phyloP scores from a whole-genome alignment of 1,284 basidiomycete species.

The Marasmius fiardii region DNA sequence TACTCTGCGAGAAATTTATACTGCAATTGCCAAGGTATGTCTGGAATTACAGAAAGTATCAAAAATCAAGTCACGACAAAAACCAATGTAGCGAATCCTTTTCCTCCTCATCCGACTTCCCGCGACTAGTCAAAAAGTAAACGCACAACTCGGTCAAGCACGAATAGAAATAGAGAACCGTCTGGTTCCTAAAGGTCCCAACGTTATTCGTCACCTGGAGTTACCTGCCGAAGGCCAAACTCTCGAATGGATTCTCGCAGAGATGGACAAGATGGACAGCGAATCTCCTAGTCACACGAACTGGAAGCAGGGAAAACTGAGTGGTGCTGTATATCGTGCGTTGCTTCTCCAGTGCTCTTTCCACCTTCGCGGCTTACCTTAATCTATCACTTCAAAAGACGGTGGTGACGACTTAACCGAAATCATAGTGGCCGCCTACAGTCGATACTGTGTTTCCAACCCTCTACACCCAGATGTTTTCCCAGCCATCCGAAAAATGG shows the following conservation, averaged over 20 bases:
- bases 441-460: constrained; percentile 78
- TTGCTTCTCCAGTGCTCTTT: constrained; percentile 15
- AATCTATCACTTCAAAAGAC: constrained; percentile 41
- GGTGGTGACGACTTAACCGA: constrained; percentile 81
- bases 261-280: constrained; percentile 78
- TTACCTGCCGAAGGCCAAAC: constrained; percentile 70
- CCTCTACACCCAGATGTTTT: constrained; percentile 96
- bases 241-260: constrained; percentile 73
- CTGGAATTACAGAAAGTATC: neutral
- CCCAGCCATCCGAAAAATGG: constrained; percentile 95
- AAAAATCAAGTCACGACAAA: neutral
- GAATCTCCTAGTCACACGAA: constrained; percentile 44
- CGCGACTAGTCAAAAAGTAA: constrained; percentile 62
- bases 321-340: constrained; percentile 87
- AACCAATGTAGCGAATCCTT: constrained; percentile 47
- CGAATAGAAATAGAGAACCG: constrained; percentile 64
- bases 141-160: constrained; percentile 67
- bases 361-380: neutral
- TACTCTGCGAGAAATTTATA: constrained; percentile 53
- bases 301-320: constrained; percentile 77
- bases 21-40: constrained; percentile 54
- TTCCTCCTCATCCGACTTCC: constrained; percentile 68
- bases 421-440: constrained; percentile 67
- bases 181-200: constrained; percentile 61
- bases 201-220: constrained; percentile 58